Evolutionary conservation across 1,284 basidiomycete genomes (phyloP).

Genomic region (Ganoderma meredithae): DNA sequence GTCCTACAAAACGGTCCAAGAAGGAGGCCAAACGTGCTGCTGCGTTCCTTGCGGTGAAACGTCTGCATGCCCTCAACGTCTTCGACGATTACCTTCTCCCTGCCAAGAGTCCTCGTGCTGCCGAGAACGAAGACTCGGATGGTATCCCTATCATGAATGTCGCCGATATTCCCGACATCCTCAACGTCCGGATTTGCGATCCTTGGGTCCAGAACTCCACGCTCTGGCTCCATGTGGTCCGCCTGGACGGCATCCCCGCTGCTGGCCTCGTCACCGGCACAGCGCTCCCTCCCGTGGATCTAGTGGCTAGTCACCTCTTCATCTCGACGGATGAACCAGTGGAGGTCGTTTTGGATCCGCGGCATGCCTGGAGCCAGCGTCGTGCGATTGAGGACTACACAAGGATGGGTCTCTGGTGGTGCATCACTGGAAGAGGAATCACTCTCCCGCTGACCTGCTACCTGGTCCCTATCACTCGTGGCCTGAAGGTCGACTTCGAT

Average conservation of each 20-base stretch:
- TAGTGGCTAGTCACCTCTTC: constrained; percentile 45
- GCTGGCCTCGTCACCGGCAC: constrained; percentile 72
- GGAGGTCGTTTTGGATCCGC: constrained; percentile 49
- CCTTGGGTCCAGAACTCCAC: constrained; percentile 68
- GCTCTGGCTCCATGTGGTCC: constrained; percentile 68
- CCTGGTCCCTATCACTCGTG: constrained; percentile 64
- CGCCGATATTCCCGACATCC: constrained; percentile 54
- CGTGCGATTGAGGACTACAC: constrained; percentile 68
- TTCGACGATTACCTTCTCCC: constrained; percentile 85
- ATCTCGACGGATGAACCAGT: constrained; percentile 50
- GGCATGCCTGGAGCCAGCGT: constrained; percentile 53
- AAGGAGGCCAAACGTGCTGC: constrained; percentile 83
- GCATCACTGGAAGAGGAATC: constrained; percentile 65
- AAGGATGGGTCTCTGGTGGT: constrained; percentile 65
- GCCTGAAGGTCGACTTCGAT: constrained; percentile 60
- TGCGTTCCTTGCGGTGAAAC: constrained; percentile 77
- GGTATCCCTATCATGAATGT: constrained; percentile 52
- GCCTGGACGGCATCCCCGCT: constrained; percentile 53
- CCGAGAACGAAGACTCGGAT: constrained; percentile 59
- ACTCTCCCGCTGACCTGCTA: constrained; percentile 60
- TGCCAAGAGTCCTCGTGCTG: constrained; percentile 47
- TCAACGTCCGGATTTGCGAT: constrained; percentile 63
- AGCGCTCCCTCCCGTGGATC: constrained; percentile 53
- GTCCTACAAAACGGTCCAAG: constrained; percentile 68
- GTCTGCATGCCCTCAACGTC: constrained; percentile 71